phyloP scores from a whole-genome alignment of 108 stramenopile genomes.

The Skeletonema tropicum region DNA sequence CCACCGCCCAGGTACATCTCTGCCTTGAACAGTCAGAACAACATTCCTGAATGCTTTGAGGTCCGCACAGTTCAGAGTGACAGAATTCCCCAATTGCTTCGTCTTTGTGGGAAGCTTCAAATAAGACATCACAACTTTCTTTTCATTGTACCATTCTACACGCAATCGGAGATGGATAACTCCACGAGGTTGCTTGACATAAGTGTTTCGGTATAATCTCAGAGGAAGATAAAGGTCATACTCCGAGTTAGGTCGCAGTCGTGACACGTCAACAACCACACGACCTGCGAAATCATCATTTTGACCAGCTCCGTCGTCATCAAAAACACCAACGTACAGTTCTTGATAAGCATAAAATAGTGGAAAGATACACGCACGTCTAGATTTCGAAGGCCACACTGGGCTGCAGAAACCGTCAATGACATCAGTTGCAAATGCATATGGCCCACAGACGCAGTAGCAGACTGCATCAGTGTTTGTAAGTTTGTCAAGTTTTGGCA shows the following conservation, averaged over 20 bases:
- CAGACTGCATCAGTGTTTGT: conserved; percentile 69
- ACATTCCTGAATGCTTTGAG: conserved; percentile 70
- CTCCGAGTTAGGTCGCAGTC: conserved; percentile 56
- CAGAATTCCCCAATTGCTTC: conserved; percentile 33
- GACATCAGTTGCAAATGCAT: conserved; percentile 78
- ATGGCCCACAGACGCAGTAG: conserved; percentile 73
- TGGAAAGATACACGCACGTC: conserved; percentile 76
- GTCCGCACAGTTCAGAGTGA: conserved; percentile 60
- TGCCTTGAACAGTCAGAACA: conserved; percentile 71
- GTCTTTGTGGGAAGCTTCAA: conserved; percentile 46
- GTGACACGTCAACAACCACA: conserved; percentile 61
- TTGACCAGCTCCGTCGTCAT: conserved; percentile 60
- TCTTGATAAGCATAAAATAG: conserved; percentile 67
- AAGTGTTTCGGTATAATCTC: conserved; percentile 59
- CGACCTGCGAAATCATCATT: conserved; percentile 80
- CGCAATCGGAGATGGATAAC: conserved; percentile 67
- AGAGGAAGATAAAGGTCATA: conserved; percentile 75
- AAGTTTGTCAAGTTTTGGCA: conserved; percentile 64
- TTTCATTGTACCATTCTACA: conserved; percentile 61
- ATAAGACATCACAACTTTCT: conserved; percentile 67
- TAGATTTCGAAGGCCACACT: conserved; percentile 62
- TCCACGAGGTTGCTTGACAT: conserved; percentile 58
- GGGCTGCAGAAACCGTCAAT: conserved; percentile 55
- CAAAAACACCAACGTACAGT: conserved; percentile 70
- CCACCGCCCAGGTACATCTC: conserved; percentile 61